Conservation (phyloP, 805 yeast species). For the Suhomyces kilbournensis region DNA sequence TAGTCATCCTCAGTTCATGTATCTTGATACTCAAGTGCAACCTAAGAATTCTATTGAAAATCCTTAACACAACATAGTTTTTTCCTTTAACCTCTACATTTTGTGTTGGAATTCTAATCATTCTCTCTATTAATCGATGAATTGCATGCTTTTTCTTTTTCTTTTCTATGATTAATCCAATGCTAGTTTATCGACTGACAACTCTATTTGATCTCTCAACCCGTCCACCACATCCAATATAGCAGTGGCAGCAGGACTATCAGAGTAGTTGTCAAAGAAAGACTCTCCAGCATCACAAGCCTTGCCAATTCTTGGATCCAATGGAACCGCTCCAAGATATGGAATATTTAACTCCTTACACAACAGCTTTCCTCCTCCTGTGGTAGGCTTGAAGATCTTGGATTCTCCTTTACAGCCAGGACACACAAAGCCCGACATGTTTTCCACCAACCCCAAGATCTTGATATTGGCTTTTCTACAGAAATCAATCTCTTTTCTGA, state of each 20-base stretch:
- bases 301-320: slow-evolving; percentile 91
- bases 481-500: slow-evolving; percentile 91
- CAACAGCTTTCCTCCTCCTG: slow-evolving; percentile 90
- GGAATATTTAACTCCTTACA: slow-evolving; percentile 77
- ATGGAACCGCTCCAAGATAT: slow-evolving; percentile 88
- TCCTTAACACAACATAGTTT: too few relatives aligned
- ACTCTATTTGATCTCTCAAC: slow-evolving; percentile 24
- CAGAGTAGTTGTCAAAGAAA: slow-evolving; percentile 80
- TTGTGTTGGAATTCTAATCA: too few relatives aligned
- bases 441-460: slow-evolving; percentile 88
- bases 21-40: too few relatives aligned
- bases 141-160: not conserved
- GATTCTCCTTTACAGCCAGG: slow-evolving; percentile 91
- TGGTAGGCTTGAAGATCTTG: slow-evolving; percentile 87
- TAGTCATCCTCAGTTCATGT: too few relatives aligned
- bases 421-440: slow-evolving; percentile 98
- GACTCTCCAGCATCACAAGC: slow-evolving; percentile 85
- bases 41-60: too few relatives aligned
- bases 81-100: too few relatives aligned
- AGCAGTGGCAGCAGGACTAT: slow-evolving; percentile 89
- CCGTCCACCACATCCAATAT: slow-evolving; percentile 79
- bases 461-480: slow-evolving; percentile 87
- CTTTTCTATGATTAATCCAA: too few relatives aligned
- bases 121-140: too few relatives aligned
- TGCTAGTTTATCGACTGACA: not conserved